phyloP scores from a whole-genome alignment of 352 stramenopile genomes.

The Phytophthora fragariaefolia region DNA sequence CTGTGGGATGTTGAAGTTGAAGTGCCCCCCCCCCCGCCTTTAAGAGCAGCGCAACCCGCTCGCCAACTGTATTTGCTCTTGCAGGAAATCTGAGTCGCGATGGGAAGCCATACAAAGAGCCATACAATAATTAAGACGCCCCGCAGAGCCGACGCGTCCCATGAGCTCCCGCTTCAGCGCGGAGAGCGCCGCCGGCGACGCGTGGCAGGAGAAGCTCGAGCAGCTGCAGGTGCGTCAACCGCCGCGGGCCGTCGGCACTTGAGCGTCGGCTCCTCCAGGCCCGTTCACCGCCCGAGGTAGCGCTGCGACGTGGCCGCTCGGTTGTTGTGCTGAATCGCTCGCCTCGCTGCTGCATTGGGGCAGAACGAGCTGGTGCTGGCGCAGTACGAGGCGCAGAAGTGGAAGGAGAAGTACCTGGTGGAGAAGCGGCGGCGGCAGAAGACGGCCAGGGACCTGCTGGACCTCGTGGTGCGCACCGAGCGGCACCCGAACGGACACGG shows the following conservation, averaged over 20 bases:
- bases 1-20: slow-evolving; percentile 6
- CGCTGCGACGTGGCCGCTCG: too few relatives aligned
- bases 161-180: slow-evolving; percentile 39
- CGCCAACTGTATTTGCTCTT: slow-evolving; percentile 6
- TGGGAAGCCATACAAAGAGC: slow-evolving; percentile 6
- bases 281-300: neutral
- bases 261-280: too few relatives aligned
- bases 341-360: slow-evolving; percentile 3
- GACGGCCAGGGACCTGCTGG: slow-evolving; percentile 67
- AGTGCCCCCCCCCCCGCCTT: neutral
- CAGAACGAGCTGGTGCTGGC: slow-evolving; percentile 71
- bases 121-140: neutral
- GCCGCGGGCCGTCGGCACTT: neutral
- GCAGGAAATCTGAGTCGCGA: slow-evolving; percentile 12
- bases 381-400: slow-evolving; percentile 73
- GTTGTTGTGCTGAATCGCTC: slow-evolving; percentile 9
- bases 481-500: slow-evolving; percentile 26
- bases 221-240: slow-evolving; percentile 47
- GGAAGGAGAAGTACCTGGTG: slow-evolving; percentile 83
- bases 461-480: slow-evolving; percentile 62
- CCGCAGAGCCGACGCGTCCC: neutral
- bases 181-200: slow-evolving; percentile 27
- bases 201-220: slow-evolving; percentile 51
- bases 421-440: slow-evolving; percentile 75
- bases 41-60: slow-evolving; percentile 1